Percentiles rank a stretch among this genome's conserved stretches.
Conservation (phyloP, 805 yeast genomes). For the Nakazawaea wyomingensis region DNA sequence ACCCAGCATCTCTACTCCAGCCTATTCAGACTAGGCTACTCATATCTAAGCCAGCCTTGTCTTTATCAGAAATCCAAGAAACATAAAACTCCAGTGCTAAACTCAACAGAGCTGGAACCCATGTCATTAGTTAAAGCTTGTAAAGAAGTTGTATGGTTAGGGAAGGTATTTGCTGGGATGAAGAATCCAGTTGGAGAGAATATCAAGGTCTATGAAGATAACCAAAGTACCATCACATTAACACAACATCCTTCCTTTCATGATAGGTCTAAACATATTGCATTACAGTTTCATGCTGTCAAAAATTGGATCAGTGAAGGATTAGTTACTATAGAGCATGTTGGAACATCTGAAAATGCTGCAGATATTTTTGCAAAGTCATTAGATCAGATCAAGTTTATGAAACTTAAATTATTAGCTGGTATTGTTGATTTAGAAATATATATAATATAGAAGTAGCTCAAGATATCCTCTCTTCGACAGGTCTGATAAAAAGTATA, state of each 20-base stretch:
- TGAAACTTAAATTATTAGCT: neutral
- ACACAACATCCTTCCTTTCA: neutral
- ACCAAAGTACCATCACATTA: neutral
- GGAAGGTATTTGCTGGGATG: slow-evolving; percentile 4
- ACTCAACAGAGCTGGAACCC: slow-evolving; percentile 17
- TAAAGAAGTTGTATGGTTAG: slow-evolving; percentile 13
- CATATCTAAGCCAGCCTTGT: too few species aligned
- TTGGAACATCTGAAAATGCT: neutral
- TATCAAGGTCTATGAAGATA: slow-evolving; percentile 7
- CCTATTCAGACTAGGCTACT: too few species aligned
- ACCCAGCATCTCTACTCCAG: too few species aligned
- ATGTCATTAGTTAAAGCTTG: slow-evolving; percentile 12
- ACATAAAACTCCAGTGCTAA: slow-evolving; percentile 14
- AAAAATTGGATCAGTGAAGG: neutral
- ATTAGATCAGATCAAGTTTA: neutral
- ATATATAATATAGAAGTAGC: too few species aligned
- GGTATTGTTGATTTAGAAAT: neutral
- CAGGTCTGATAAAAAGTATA: too few species aligned
- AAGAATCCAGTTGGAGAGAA: neutral
- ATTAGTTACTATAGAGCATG: too few species aligned
- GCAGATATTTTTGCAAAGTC: neutral
- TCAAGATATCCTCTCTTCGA: too few species aligned
- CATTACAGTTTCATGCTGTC: neutral
- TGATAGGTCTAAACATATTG: neutral
- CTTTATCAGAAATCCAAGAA: slow-evolving; percentile 17